phyloP scores from a whole-genome alignment of 805 yeast species.

The Wickerhamiella vanderwaltii region DNA sequence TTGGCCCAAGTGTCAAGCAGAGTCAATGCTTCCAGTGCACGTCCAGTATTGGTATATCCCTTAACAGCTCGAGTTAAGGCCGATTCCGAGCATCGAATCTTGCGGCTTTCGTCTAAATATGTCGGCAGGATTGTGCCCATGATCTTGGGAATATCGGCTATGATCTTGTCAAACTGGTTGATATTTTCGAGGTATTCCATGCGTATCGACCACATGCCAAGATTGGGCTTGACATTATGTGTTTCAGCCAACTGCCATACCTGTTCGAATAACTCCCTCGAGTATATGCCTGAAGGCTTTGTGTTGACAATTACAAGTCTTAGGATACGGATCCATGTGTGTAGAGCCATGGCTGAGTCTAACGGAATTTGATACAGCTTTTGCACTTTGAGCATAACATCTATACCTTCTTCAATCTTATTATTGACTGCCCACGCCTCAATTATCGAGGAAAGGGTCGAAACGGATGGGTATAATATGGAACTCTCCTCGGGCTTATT shows the following conservation, averaged over 20 bases:
- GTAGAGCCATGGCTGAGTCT: constrained; percentile 13
- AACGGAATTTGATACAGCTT: constrained; percentile 17
- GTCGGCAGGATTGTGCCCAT: neutral
- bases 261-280: constrained; percentile 12
- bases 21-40: constrained; percentile 17
- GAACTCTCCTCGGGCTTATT: constrained; percentile 12
- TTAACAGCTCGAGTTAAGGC: constrained; percentile 14
- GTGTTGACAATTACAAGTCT: constrained; percentile 17
- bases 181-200: constrained; percentile 16
- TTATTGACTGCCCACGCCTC: constrained; percentile 22
- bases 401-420: constrained; percentile 20
- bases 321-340: constrained; percentile 21
- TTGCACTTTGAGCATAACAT: constrained; percentile 14
- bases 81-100: constrained; percentile 2
- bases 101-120: neutral
- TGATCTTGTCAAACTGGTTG: constrained; percentile 18
- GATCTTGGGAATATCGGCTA: constrained; percentile 13
- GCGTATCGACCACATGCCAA: constrained; percentile 17
- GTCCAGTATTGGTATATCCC: constrained; percentile 19
- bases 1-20: constrained; percentile 17
- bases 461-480: constrained; percentile 15
- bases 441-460: constrained; percentile 21
- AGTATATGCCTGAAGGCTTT: constrained; percentile 15
- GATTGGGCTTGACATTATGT: constrained; percentile 13
- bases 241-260: constrained; percentile 14